A percentile compares a stretch with the other conserved stretches of the same genome.
phyloP scores from a whole-genome alignment of 352 stramenopile genomes.

The Globisporangium nagaii region DNA sequence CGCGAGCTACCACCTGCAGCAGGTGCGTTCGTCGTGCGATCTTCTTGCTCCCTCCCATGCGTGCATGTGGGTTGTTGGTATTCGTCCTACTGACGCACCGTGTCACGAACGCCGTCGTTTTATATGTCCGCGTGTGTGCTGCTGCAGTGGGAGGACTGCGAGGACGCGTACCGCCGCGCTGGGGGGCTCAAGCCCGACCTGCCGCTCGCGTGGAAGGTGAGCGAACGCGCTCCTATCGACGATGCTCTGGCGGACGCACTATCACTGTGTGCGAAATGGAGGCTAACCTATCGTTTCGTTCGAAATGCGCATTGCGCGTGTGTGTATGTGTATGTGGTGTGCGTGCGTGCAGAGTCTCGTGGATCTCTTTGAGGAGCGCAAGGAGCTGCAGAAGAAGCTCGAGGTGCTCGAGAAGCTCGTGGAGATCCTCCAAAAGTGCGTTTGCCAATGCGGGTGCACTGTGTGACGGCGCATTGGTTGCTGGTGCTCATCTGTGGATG shows the following conservation, averaged over 20 bases:
- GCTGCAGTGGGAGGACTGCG: slow-evolving; percentile 57
- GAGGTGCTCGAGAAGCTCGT: slow-evolving; percentile 70
- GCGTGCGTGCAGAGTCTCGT: slow-evolving; percentile 55
- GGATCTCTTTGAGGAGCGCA: slow-evolving; percentile 56
- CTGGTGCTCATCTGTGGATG: background rate
- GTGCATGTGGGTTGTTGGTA: too few species aligned
- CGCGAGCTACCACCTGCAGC: slow-evolving; percentile 64
- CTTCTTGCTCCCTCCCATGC: background rate
- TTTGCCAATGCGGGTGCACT: background rate
- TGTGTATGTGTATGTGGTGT: background rate
- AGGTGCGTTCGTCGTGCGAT: slow-evolving; percentile 24
- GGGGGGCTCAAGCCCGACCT: slow-evolving; percentile 67
- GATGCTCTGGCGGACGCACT: too few species aligned
- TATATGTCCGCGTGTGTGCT: background rate
- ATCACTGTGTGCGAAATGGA: too few species aligned
- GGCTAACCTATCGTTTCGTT: too few species aligned
- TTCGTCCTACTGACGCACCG: too few species aligned
- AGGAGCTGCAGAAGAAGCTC: slow-evolving; percentile 55
- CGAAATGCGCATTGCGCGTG: background rate
- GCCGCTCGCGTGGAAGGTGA: slow-evolving; percentile 78
- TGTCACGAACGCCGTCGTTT: too few species aligned
- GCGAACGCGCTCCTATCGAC: background rate
- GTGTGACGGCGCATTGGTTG: background rate
- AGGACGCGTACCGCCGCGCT: slow-evolving; percentile 61
- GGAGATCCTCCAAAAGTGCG: slow-evolving; percentile 56